A percentile compares a stretch with the other conserved stretches of the same genome.
phyloP scores from a whole-genome alignment of 192 early-diverging fungal species.

The Backusella liffmaniae region DNA sequence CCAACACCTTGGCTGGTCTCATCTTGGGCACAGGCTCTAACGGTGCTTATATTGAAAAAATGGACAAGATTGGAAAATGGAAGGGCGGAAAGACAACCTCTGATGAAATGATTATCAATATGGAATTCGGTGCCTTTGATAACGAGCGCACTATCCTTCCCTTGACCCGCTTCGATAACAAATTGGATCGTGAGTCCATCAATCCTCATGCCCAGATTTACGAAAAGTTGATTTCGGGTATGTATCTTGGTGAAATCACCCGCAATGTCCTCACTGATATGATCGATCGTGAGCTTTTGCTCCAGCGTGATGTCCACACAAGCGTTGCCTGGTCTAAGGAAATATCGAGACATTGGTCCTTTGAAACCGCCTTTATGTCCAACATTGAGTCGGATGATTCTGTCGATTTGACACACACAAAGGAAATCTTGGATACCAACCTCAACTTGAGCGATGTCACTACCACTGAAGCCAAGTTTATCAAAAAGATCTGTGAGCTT shows the following conservation, averaged over 20 bases:
- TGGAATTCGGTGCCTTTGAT: constrained; percentile 96
- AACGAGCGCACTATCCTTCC: constrained; percentile 80
- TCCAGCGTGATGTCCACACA: constrained; percentile 51
- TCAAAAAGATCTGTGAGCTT: constrained; percentile 79
- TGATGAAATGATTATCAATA: constrained; percentile 91
- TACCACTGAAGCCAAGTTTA: constrained; percentile 72
- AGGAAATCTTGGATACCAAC: constrained; percentile 70
- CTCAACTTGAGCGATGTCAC: constrained; percentile 64
- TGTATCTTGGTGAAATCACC: constrained; percentile 92
- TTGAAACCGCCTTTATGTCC: constrained; percentile 81
- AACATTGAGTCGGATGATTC: constrained; percentile 71
- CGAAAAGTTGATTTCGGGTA: constrained; percentile 94
- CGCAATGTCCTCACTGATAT: constrained; percentile 80
- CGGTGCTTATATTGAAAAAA: constrained; percentile 89
- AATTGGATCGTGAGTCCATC: constrained; percentile 78
- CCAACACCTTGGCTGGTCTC: constrained; percentile 80
- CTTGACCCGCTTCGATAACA: constrained; percentile 80
- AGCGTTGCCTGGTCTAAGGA: constrained; percentile 39
- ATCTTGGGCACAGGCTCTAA: constrained; percentile 98
- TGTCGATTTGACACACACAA: constrained; percentile 58
- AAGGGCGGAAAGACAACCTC: constrained; percentile 40
- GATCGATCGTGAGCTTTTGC: constrained; percentile 78
- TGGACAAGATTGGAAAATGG: constrained; percentile 76
- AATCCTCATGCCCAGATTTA: constrained; percentile 86
- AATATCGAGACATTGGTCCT: constrained; percentile 69